These are phyloP conservation scores for Candida cerambycidarum DNA, from an alignment of 805 yeast genomes.

Conservation along the genomic window DNA sequence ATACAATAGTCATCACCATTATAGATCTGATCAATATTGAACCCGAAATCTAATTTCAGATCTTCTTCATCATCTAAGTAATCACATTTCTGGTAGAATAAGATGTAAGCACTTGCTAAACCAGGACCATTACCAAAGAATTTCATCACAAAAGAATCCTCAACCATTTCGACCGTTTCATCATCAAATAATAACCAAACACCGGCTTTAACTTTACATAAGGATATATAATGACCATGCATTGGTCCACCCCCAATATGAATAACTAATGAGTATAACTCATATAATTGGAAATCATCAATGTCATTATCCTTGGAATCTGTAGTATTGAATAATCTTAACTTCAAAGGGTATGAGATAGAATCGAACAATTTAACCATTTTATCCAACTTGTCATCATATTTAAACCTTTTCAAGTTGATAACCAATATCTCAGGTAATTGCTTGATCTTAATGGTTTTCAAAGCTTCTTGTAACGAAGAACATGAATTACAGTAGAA, in stretches of 20 bases:
- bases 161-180: constrained; percentile 88
- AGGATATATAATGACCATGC: constrained; percentile 92
- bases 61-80: constrained; percentile 45
- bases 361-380: constrained; percentile 86
- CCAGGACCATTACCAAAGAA: constrained; percentile 90
- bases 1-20: constrained; percentile 30
- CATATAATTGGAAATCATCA: constrained; percentile 54
- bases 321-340: constrained; percentile 71
- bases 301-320: constrained; percentile 24
- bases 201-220: constrained; percentile 71
- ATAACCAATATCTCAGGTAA: constrained; percentile 78
- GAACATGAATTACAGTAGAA: constrained; percentile 90
- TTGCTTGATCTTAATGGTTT: constrained; percentile 75
- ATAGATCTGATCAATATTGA: constrained; percentile 28
- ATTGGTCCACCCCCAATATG: constrained; percentile 98
- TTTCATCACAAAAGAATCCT: constrained; percentile 75
- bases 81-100: constrained; percentile 61
- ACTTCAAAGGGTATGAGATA: constrained; percentile 72
- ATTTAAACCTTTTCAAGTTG: constrained; percentile 90
- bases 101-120: constrained; percentile 85
- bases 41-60: constrained; percentile 35
- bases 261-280: constrained; percentile 81
- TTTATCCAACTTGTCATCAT: constrained; percentile 75
- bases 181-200: constrained; percentile 96
- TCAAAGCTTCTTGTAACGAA: constrained; percentile 90